Base-by-base conservation (phyloP, 179 eudicot species). In the Beta macrorhiza region DNA sequence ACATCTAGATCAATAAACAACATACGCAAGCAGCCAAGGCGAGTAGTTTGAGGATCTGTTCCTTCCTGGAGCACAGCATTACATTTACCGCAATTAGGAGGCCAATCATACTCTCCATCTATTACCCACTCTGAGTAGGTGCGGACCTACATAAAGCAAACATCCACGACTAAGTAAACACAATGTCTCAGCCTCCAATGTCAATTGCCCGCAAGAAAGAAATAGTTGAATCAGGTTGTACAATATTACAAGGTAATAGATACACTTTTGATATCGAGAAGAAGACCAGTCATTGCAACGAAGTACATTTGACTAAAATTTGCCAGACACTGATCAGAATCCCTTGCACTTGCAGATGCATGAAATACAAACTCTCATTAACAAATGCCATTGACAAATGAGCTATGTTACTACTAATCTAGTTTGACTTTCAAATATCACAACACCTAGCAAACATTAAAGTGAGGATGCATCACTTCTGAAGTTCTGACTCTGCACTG, bases 11-110 rank as follows among this genome's bases (percentile, higher is more conserved):
- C 72, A 29, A 37, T 17, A 32, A 73, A 85, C 68, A 37, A 92
- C 99, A 81, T 96, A 96, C 98, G 99, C 84, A 96, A 91, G 89
- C 99, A 96, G 72, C 99, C 99, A 86, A 96, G 88, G 64, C 99
- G 96, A 77, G 95, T 91, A 71, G 97, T 91, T 84, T 89, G 93
- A 82, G 89, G 79, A 84, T 91, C 91, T 5, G 84, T 74, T 74
- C 90, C 93, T 82, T 90, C 97, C 85, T 86, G 90, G 3, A 94
- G 84, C 79, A 83, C 93, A 65, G 81, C 86, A 63, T 85, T 88
- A 87, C 98, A 96, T 32, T 80, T 84, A 86, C 98, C 91, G 87
- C 99, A 96, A 81, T 83, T 87, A 82, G 99, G 92, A 76, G 99
- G 99, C 98, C 98, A 96, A 77, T 92, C 98, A 84, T 92, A 96